Percentiles rank a stretch among this genome's conserved stretches.
Evolutionary conservation across 805 yeast genomes (phyloP).

Genomic region (Saccharomyces kudriavzevii): DNA sequence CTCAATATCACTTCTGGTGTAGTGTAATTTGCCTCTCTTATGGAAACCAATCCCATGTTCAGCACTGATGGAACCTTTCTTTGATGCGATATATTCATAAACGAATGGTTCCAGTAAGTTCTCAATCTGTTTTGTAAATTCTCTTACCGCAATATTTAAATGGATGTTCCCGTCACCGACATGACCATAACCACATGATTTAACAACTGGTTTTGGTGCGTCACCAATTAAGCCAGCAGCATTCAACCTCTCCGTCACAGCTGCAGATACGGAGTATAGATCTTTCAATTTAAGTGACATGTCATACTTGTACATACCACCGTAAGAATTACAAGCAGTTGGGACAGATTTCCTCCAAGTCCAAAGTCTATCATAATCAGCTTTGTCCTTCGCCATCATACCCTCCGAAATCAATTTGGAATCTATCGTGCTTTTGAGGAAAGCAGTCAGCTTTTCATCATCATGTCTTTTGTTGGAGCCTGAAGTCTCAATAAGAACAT

Average conservation of each 20-base stretch:
- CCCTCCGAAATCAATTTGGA: slow-evolving; percentile 72
- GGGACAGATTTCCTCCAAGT: slow-evolving; percentile 84
- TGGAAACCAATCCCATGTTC: slow-evolving; percentile 94
- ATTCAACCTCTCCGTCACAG: slow-evolving; percentile 47
- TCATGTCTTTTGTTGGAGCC: slow-evolving; percentile 87
- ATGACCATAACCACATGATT: slow-evolving; percentile 90
- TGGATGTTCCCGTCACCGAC: slow-evolving; percentile 91
- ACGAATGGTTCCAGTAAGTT: slow-evolving; percentile 77
- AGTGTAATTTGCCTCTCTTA: slow-evolving; percentile 74
- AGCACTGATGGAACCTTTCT: slow-evolving; percentile 77
- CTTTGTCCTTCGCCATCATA: slow-evolving; percentile 82
- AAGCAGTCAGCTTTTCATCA: slow-evolving; percentile 69
- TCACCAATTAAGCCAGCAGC: slow-evolving; percentile 52
- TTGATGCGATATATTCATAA: slow-evolving; percentile 66
- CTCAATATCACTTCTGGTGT: slow-evolving; percentile 64
- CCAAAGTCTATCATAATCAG: slow-evolving; percentile 73
- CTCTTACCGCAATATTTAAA: slow-evolving; percentile 76
- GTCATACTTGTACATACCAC: slow-evolving; percentile 91
- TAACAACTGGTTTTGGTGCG: slow-evolving; percentile 67
- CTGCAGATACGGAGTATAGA: slow-evolving; percentile 68
- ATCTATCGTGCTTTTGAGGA: slow-evolving; percentile 72
- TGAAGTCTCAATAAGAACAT: slow-evolving; percentile 81
- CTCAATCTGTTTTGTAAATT: slow-evolving; percentile 68
- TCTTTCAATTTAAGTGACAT: slow-evolving; percentile 74
- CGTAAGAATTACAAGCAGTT: slow-evolving; percentile 68